Conservation (phyloP, 805 yeast species). For the Lipomyces kockii region DNA sequence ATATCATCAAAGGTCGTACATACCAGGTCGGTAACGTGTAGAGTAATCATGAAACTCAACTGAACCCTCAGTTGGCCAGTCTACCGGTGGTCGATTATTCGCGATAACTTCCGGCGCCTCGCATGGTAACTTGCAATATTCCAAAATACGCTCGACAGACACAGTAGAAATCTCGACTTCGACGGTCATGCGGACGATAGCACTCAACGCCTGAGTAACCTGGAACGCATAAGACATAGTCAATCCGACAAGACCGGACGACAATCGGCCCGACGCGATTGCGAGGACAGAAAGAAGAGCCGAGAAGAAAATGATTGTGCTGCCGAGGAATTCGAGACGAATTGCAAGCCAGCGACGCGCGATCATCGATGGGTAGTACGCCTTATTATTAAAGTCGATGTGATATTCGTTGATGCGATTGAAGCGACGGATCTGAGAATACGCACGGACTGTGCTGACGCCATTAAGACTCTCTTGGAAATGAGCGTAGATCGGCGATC, state of each 20-base stretch:
- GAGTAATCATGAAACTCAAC: slow-evolving; percentile 72
- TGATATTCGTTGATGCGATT: slow-evolving; percentile 55
- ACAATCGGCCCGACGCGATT: slow-evolving; percentile 65
- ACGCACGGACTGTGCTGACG: slow-evolving; percentile 76
- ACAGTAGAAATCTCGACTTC: slow-evolving; percentile 98
- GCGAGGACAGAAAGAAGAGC: slow-evolving; percentile 79
- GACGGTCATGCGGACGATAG: slow-evolving; percentile 98
- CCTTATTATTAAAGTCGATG: slow-evolving; percentile 85
- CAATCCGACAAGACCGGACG: slow-evolving; percentile 94
- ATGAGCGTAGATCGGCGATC: slow-evolving; percentile 79
- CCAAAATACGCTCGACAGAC: slow-evolving; percentile 91
- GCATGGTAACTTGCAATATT: slow-evolving; percentile 70
- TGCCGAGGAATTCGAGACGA: slow-evolving; percentile 86
- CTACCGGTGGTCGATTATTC: slow-evolving; percentile 63
- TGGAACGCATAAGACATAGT: slow-evolving; percentile 92
- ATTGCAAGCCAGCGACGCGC: slow-evolving; percentile 98
- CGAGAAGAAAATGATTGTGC: slow-evolving; percentile 82
- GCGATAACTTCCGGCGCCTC: slow-evolving; percentile 81
- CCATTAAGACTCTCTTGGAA: slow-evolving; percentile 82
- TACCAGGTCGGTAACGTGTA: slow-evolving; percentile 76
- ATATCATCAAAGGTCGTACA: neutral
- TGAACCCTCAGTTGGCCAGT: slow-evolving; percentile 77
- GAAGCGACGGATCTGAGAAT: slow-evolving; percentile 65
- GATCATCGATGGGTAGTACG: slow-evolving; percentile 87
- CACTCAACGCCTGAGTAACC: slow-evolving; percentile 86